These are phyloP conservation scores for Guillardia theta DNA, from an alignment of 78 protist genomes.

Conservation along the genomic window DNA sequence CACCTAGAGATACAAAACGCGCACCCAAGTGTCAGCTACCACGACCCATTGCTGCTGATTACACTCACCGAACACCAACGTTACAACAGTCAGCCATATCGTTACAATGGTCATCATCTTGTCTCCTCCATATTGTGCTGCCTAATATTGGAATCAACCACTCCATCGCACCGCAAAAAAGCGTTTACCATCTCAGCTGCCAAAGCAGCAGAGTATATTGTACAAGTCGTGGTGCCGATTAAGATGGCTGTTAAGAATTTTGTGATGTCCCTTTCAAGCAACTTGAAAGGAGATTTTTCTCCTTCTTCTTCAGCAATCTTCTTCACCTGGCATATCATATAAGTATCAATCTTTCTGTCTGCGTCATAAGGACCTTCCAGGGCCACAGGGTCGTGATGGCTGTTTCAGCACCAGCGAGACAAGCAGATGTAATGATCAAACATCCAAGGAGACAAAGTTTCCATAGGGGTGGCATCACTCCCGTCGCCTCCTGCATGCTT, in stretches of 20 bases:
- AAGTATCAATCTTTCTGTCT: no score
- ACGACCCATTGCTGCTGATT: no score
- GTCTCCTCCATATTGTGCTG: background rate
- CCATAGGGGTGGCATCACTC: no score
- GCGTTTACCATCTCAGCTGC: background rate
- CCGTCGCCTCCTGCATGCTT: no score
- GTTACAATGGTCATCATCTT: background rate
- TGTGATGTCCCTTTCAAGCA: constrained; percentile 18
- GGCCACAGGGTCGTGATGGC: constrained; percentile 41
- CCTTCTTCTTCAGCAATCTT: constrained; percentile 21
- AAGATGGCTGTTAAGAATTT: constrained; percentile 20
- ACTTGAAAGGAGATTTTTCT: background rate
- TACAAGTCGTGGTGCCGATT: constrained; percentile 7
- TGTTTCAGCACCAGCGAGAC: constrained; percentile 36
- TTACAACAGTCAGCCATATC: constrained; percentile 26
- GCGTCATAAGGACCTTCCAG: no score
- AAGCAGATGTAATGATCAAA: background rate
- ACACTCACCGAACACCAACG: background rate
- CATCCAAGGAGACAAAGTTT: background rate
- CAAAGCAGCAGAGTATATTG: constrained; percentile 17
- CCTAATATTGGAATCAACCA: background rate
- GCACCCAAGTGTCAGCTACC: no score
- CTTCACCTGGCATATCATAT: no score
- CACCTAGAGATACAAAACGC: no score
- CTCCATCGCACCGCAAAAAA: background rate